Evolutionary conservation across 768 basidiomycete genomes (phyloP).

Genomic region (Albatrellus ellisii): DNA sequence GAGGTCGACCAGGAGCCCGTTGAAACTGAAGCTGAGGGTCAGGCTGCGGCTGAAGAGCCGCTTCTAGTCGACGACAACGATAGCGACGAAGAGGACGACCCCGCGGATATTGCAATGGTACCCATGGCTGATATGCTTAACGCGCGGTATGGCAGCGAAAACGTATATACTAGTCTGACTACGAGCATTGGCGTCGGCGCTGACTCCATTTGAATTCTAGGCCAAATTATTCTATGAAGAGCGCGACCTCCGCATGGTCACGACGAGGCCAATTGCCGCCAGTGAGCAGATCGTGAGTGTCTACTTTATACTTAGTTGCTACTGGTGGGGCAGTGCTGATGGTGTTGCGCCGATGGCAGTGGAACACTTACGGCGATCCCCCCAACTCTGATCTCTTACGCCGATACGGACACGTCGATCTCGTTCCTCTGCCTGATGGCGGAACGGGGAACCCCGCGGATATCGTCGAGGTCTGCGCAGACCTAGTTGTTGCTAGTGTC

Average conservation of each 20-base stretch:
- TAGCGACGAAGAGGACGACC: slow-evolving; percentile 42
- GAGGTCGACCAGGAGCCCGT: slow-evolving; percentile 30
- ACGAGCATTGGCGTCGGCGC: no score
- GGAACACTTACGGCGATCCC: slow-evolving; percentile 91
- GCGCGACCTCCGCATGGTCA: slow-evolving; percentile 59
- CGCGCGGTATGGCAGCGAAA: slow-evolving; percentile 73
- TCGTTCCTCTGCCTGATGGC: slow-evolving; percentile 38
- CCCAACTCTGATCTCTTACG: slow-evolving; percentile 92
- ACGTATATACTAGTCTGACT: slow-evolving; percentile 35
- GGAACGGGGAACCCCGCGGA: slow-evolving; percentile 64
- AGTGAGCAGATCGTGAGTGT: slow-evolving; percentile 80
- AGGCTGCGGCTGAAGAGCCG: slow-evolving; percentile 12
- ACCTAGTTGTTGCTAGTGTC: slow-evolving; percentile 41
- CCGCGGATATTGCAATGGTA: slow-evolving; percentile 75
- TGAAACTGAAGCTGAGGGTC: slow-evolving; percentile 28
- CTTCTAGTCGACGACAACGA: slow-evolving; percentile 19
- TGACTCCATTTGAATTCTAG: no score
- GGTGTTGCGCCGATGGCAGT: slow-evolving; percentile 33
- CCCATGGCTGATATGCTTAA: slow-evolving; percentile 96
- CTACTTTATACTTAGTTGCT: neutral
- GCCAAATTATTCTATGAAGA: slow-evolving; percentile 79
- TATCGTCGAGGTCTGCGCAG: slow-evolving; percentile 65
- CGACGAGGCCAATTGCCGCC: slow-evolving; percentile 56
- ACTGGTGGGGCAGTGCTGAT: neutral
- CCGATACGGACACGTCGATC: slow-evolving; percentile 87